These are phyloP conservation scores for Parachaetomium inaequale DNA, from an alignment of 495 filamentous ascomycete genomes.

Conservation along the genomic window DNA sequence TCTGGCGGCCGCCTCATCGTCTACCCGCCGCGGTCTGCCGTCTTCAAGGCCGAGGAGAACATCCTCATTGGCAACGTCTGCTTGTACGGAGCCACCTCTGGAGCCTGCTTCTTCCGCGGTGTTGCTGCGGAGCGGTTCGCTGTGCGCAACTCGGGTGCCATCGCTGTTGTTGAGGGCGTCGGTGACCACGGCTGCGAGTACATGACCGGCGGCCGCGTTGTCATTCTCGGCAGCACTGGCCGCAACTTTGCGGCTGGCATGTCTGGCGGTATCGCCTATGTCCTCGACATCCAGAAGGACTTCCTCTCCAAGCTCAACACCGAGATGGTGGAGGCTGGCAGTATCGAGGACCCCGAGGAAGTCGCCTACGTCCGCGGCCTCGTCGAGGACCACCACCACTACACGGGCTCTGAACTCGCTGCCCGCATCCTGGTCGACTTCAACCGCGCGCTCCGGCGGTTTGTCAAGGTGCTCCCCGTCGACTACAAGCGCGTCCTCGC, in stretches of 20 bases:
- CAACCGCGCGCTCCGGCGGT: slow-evolving; percentile 83
- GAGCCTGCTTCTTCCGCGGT: slow-evolving; percentile 97
- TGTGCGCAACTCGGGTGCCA: slow-evolving; percentile 96
- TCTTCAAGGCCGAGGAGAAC: slow-evolving; percentile 98
- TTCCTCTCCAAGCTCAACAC: slow-evolving; percentile 94
- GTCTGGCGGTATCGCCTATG: slow-evolving; percentile 98
- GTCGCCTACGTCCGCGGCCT: slow-evolving; percentile 91
- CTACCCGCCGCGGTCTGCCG: slow-evolving; percentile 89
- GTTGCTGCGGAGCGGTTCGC: slow-evolving; percentile 96
- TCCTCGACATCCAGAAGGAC: slow-evolving; percentile 88
- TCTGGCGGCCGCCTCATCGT: slow-evolving; percentile 95
- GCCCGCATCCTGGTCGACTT: slow-evolving; percentile 97
- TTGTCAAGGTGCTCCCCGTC: slow-evolving; percentile 91
- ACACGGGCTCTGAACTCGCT: slow-evolving; percentile 95
- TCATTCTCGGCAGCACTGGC: slow-evolving; percentile 88
- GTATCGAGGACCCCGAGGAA: slow-evolving; percentile 82
- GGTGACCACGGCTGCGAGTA: slow-evolving; percentile 99
- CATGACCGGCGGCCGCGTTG: slow-evolving; percentile 96
- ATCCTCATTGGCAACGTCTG: slow-evolving; percentile 95
- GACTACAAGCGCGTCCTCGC: slow-evolving; percentile 95
- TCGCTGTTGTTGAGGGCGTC: slow-evolving; percentile 93
- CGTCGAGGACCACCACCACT: slow-evolving; percentile 98
- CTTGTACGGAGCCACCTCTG: slow-evolving; percentile 91
- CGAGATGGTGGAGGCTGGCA: slow-evolving; percentile 96
- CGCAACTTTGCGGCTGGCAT: slow-evolving; percentile 99